Conservation (phyloP, 441 rosid species). For the Erodium trifolium region DNA sequence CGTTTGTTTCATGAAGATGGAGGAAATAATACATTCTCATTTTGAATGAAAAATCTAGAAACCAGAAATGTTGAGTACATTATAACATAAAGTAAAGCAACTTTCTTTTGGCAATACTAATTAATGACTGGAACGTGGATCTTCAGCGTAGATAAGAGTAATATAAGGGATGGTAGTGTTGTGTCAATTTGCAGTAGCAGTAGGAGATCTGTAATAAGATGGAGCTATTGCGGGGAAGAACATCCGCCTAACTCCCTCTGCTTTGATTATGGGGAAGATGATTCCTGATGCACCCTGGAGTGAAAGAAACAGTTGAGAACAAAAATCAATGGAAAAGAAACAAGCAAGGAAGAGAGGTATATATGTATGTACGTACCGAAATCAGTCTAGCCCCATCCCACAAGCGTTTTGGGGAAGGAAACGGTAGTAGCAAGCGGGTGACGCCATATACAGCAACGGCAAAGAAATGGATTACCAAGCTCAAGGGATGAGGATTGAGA, state of each 20-base stretch:
- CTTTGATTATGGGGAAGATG: conserved; percentile 5
- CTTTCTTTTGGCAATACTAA: too few species aligned
- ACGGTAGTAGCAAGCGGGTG: not conserved
- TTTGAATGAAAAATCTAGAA: not conserved
- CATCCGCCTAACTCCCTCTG: not conserved
- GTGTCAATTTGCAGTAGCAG: not conserved
- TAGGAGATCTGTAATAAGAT: not conserved
- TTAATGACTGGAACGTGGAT: too few species aligned
- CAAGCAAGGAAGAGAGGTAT: not conserved
- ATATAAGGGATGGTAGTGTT: too few species aligned
- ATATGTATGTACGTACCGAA: not conserved
- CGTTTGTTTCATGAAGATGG: too few species aligned
- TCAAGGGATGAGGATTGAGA: conserved; percentile 5
- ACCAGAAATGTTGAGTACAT: not conserved
- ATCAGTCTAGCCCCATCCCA: not conserved
- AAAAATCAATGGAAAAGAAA: not conserved
- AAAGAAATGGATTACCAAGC: not conserved
- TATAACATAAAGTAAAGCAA: too few species aligned
- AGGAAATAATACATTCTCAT: too few species aligned
- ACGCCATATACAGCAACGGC: not conserved
- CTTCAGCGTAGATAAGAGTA: too few species aligned
- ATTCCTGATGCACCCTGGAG: not conserved
- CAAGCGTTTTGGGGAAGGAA: conserved; percentile 1
- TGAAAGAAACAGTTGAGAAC: not conserved
- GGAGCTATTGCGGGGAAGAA: not conserved